phyloP scores from a whole-genome alignment of 1,284 basidiomycete genomes.

The Fistulina hepatica region DNA sequence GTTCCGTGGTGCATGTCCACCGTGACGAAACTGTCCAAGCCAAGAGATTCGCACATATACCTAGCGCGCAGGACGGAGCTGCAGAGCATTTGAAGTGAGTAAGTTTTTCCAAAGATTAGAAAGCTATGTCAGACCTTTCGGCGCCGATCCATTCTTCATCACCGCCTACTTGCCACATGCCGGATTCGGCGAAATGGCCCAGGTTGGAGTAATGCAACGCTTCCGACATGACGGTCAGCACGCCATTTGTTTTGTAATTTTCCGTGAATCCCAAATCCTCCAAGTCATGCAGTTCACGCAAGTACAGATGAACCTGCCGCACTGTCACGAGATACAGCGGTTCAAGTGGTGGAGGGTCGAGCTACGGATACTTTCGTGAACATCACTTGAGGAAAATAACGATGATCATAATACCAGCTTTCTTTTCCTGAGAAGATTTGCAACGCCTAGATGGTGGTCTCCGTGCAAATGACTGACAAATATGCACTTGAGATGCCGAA shows the following conservation, averaged over 20 bases:
- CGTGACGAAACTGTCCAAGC: slow-evolving; percentile 45
- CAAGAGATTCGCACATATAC: slow-evolving; percentile 39
- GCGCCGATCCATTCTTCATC: slow-evolving; percentile 29
- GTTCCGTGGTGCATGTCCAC: slow-evolving; percentile 69
- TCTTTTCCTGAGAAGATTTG: slow-evolving; percentile 65
- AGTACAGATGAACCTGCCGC: slow-evolving; percentile 44
- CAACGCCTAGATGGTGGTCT: slow-evolving; percentile 86
- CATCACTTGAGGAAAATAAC: background rate
- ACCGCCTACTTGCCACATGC: slow-evolving; percentile 30
- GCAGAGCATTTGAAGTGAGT: background rate
- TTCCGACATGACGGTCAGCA: slow-evolving; percentile 45
- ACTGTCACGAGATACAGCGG: slow-evolving; percentile 66
- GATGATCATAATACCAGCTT: slow-evolving; percentile 41
- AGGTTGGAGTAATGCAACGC: slow-evolving; percentile 37
- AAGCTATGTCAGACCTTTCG: background rate
- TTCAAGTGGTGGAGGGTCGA: slow-evolving; percentile 42
- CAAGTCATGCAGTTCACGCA: slow-evolving; percentile 54
- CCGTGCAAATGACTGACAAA: slow-evolving; percentile 89
- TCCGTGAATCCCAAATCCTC: slow-evolving; percentile 59
- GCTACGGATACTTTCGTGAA: slow-evolving; percentile 19
- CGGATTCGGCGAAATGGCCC: slow-evolving; percentile 29
- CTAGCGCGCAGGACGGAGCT: slow-evolving; percentile 7
- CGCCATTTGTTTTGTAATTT: slow-evolving; percentile 35
- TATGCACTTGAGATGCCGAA: slow-evolving; percentile 68
- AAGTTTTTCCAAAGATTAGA: background rate